These are phyloP conservation scores for Phylloporus sp. DNA, from an alignment of 768 basidiomycete species.

Conservation along the genomic window DNA sequence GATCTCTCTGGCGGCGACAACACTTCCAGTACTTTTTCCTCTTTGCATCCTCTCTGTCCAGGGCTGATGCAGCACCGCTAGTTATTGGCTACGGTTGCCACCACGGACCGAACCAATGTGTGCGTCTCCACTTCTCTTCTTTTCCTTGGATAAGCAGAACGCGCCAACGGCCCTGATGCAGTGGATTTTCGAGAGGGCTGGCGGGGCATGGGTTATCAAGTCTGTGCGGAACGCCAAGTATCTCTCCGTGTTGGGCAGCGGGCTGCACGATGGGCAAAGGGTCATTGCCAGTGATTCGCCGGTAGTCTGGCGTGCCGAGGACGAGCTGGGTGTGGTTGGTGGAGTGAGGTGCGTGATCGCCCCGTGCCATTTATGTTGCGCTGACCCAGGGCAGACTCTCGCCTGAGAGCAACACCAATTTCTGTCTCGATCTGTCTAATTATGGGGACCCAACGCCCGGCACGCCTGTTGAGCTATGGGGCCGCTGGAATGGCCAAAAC, in stretches of 20 bases:
- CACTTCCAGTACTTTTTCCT: slow-evolving; percentile 36
- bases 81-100: slow-evolving; percentile 49
- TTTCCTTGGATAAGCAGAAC: too few species aligned
- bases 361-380: neutral
- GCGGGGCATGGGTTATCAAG: slow-evolving; percentile 39
- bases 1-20: slow-evolving; percentile 58
- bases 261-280: slow-evolving; percentile 34
- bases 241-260: slow-evolving; percentile 33
- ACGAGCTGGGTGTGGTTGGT: slow-evolving; percentile 33
- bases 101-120: slow-evolving; percentile 47
- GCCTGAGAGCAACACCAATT: slow-evolving; percentile 36
- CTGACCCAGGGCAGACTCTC: slow-evolving; percentile 37
- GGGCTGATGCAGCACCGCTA: slow-evolving; percentile 18
- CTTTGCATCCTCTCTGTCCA: too few species aligned
- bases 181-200: slow-evolving; percentile 42
- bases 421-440: slow-evolving; percentile 46
- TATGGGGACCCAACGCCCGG: slow-evolving; percentile 44
- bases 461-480: slow-evolving; percentile 46
- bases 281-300: slow-evolving; percentile 37
- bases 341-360: slow-evolving; percentile 43
- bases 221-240: slow-evolving; percentile 39
- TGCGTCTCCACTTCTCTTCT: slow-evolving; percentile 13
- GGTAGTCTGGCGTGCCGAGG: slow-evolving; percentile 50
- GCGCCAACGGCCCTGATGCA: slow-evolving; percentile 15
- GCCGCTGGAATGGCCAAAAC: slow-evolving; percentile 46